Evolutionary conservation across 2,329 filamentous ascomycete genomes (phyloP).

Genomic region (Sclerotinia spermophila): DNA sequence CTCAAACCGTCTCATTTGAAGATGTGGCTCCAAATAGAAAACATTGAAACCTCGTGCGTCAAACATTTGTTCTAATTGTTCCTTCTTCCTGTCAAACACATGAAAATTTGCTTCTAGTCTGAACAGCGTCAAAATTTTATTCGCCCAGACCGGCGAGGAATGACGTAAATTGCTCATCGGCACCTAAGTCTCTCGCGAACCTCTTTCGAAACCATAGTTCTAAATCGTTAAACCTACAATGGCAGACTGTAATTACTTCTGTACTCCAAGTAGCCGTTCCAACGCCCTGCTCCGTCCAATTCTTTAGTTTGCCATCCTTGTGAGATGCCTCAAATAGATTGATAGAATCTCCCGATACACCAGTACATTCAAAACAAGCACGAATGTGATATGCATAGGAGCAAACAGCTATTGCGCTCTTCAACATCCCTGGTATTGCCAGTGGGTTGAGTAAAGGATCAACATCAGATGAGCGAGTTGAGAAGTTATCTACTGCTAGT

Average conservation of each 20-base stretch:
- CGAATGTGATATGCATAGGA: conserved; percentile 6
- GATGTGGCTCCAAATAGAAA: not conserved
- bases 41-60: not conserved
- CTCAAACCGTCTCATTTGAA: not conserved
- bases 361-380: not conserved
- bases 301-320: not conserved
- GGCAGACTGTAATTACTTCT: not conserved
- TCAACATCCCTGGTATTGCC: not conserved
- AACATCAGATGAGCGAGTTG: not conserved
- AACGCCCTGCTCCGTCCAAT: conserved; percentile 9
- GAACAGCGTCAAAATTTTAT: not conserved
- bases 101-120: not conserved
- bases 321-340: not conserved
- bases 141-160: conserved; percentile 3
- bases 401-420: conserved; percentile 8
- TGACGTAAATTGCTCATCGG: not conserved
- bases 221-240: not conserved
- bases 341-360: not conserved
- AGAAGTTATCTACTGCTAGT: not conserved
- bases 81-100: not conserved
- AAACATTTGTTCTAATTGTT: not conserved
- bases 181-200: not conserved
- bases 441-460: conserved; percentile 5
- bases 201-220: not conserved
- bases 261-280: not conserved